phyloP scores from a whole-genome alignment of 768 basidiomycete species.

The Aureoboletus auriporus region DNA sequence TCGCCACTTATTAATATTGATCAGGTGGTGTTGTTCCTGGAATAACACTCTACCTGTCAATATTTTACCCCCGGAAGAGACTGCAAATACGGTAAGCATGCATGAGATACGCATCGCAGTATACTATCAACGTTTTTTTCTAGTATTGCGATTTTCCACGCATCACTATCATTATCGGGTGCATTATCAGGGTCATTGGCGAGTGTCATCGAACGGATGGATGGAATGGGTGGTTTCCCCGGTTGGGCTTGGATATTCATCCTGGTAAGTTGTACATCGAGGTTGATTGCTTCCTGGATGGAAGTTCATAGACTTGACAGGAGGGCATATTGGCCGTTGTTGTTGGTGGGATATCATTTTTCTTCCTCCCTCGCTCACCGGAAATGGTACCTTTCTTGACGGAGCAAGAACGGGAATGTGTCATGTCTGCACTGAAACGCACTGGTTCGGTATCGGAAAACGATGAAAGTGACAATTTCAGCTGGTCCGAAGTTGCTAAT shows the following conservation, averaged over 20 bases:
- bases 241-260: conserved; percentile 68
- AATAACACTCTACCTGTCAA: conserved; percentile 53
- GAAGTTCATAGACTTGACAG: conserved; percentile 10
- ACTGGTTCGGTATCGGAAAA: conserved; percentile 37
- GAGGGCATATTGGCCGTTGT: conserved; percentile 63
- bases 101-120: background rate
- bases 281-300: background rate
- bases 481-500: conserved; percentile 51
- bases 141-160: conserved; percentile 37
- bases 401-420: conserved; percentile 44
- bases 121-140: background rate
- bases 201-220: conserved; percentile 51
- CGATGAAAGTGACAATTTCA: conserved; percentile 42
- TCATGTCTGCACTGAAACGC: conserved; percentile 25
- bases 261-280: conserved; percentile 28
- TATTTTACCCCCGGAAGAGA: conserved; percentile 36
- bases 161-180: conserved; percentile 48
- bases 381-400: conserved; percentile 47
- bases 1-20: conserved; percentile 1
- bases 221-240: conserved; percentile 43
- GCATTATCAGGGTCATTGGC: conserved; percentile 65
- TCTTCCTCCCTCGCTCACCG: conserved; percentile 45
- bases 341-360: conserved; percentile 49
- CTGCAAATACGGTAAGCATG: conserved; percentile 23
- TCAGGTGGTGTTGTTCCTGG: conserved; percentile 56